phyloP scores from a whole-genome alignment of 1,139 yeast species.

The Hyphopichia khmerensis region DNA sequence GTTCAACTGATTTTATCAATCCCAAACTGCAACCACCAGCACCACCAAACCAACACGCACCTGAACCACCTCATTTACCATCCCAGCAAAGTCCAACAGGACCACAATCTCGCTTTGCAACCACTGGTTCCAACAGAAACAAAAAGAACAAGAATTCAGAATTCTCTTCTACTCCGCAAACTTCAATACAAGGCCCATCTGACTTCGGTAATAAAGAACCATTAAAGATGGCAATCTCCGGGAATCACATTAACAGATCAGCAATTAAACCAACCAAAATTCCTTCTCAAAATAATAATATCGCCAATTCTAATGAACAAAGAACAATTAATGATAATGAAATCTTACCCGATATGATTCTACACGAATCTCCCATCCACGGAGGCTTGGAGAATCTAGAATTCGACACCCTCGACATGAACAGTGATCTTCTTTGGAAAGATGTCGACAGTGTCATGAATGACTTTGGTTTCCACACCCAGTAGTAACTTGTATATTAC shows the following conservation, averaged over 20 bases:
- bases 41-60: neutral
- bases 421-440: conserved; percentile 75
- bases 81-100: neutral
- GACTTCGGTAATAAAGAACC: conserved; percentile 2
- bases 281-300: too few relatives aligned
- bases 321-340: neutral
- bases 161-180: neutral
- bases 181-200: neutral
- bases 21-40: neutral
- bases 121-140: neutral
- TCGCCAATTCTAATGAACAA: neutral
- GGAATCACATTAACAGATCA: conserved; percentile 14
- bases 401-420: conserved; percentile 32
- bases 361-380: conserved; percentile 33
- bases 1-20: neutral
- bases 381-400: conserved; percentile 34
- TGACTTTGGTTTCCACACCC: conserved; percentile 83
- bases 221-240: conserved; percentile 15
- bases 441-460: conserved; percentile 92
- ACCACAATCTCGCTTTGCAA: neutral
- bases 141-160: neutral
- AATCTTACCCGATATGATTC: conserved; percentile 6
- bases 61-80: neutral
- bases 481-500: conserved; percentile 11
- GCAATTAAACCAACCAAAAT: neutral